phyloP scores from a whole-genome alignment of 1,284 basidiomycete species.

The Cryptococcus neoformans region DNA sequence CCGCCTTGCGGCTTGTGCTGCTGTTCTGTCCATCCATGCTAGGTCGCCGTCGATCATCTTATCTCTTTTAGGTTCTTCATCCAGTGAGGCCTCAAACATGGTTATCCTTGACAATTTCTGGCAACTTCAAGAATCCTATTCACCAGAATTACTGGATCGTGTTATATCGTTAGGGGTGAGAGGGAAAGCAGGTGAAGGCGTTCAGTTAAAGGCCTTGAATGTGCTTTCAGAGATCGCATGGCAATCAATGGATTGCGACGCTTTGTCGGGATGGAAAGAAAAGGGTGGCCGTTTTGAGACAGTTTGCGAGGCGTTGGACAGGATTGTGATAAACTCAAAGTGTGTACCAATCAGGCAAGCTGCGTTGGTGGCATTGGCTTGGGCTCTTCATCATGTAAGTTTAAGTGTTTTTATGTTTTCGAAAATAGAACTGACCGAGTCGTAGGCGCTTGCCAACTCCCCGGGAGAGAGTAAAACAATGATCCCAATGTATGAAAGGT shows the following conservation, averaged over 20 bases:
- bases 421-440: not conserved
- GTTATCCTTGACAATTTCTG: conserved; percentile 7
- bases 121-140: not conserved
- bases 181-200: conserved; percentile 3
- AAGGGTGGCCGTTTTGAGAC: not conserved
- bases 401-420: not conserved
- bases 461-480: not conserved
- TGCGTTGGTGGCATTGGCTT: conserved; percentile 28
- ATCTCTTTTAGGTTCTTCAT: conserved; percentile 2
- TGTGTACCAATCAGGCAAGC: conserved; percentile 41
- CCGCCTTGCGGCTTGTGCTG: conserved; percentile 1
- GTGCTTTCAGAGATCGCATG: conserved; percentile 11
- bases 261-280: not conserved
- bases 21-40: conserved; percentile 9
- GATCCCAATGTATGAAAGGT: not conserved
- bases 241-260: not conserved
- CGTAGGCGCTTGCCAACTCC: not conserved
- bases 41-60: not conserved
- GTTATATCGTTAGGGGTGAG: conserved; percentile 6
- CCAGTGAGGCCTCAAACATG: conserved; percentile 6
- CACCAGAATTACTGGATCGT: not conserved
- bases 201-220: conserved; percentile 10
- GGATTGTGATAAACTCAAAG: conserved; percentile 1
- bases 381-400: conserved; percentile 17
- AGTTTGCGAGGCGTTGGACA: not conserved